phyloP scores from a whole-genome alignment of 441 rosid genomes.

The Euphorbia celastroides region DNA sequence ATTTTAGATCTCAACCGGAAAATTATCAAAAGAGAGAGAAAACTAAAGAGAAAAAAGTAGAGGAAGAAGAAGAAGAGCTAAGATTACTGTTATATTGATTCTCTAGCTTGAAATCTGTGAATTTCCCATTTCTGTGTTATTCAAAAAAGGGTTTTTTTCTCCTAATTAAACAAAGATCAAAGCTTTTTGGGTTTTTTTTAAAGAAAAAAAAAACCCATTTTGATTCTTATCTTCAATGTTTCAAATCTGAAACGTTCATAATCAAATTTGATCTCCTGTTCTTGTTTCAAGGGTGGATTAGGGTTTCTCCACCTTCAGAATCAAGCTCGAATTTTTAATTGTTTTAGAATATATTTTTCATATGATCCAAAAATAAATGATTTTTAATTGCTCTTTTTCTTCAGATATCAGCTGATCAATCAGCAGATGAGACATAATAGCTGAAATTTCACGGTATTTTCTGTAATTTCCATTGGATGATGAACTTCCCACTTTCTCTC shows the following conservation, averaged over 20 bases:
- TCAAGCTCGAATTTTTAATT: not conserved
- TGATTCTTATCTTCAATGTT: not conserved
- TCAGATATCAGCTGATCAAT: constrained; percentile 11
- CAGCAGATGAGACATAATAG: constrained; percentile 16
- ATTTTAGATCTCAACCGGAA: constrained; percentile 68
- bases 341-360: not conserved
- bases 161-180: constrained; percentile 10
- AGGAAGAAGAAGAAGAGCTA: not conserved
- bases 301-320: constrained; percentile 10
- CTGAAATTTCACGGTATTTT: constrained; percentile 11
- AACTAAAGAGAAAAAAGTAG: not conserved
- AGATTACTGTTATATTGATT: constrained; percentile 31
- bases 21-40: constrained; percentile 9
- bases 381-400: constrained; percentile 14
- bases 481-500: not conserved
- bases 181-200: not conserved
- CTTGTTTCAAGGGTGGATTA: constrained; percentile 1
- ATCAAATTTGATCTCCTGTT: not conserved
- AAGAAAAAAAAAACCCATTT: too few species aligned
- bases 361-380: constrained; percentile 3
- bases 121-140: constrained; percentile 20
- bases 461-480: constrained; percentile 32
- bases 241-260: not conserved
- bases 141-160: not conserved
- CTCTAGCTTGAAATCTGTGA: constrained; percentile 16